These are phyloP conservation scores for Candida chilensis DNA, from an alignment of 805 yeast genomes.

Conservation along the genomic window DNA sequence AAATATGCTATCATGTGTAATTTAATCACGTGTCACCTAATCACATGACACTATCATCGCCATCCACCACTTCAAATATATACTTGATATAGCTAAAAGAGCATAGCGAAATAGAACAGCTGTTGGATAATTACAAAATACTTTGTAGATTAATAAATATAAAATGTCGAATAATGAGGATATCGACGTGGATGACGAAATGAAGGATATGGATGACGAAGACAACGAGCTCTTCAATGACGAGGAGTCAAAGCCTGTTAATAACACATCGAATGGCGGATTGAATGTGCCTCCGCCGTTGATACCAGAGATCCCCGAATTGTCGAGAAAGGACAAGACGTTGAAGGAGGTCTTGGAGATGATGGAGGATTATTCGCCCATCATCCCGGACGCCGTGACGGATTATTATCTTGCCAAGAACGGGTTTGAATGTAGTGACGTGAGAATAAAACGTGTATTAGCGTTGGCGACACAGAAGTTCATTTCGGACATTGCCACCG, in stretches of 20 bases:
- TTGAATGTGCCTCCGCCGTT: constrained; percentile 8
- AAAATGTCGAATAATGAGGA: neutral
- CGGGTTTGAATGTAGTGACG: constrained; percentile 76
- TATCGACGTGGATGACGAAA: constrained; percentile 7
- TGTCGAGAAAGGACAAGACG: constrained; percentile 72
- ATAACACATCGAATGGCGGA: constrained; percentile 1
- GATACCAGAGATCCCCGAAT: constrained; percentile 51
- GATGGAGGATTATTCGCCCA: constrained; percentile 93
- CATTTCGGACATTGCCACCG: constrained; percentile 88
- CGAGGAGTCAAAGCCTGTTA: constrained; percentile 7
- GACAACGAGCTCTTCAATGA: constrained; percentile 16
- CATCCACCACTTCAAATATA: too few species aligned
- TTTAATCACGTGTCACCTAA: too few species aligned
- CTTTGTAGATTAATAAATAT: too few species aligned
- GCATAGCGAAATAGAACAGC: too few species aligned
- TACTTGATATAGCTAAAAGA: too few species aligned
- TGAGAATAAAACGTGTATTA: constrained; percentile 69
- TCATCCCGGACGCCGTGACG: constrained; percentile 93
- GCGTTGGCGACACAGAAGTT: constrained; percentile 97
- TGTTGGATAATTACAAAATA: too few species aligned
- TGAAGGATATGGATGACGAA: constrained; percentile 9
- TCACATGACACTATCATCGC: too few species aligned
- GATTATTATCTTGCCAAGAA: constrained; percentile 83
- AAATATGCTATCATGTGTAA: too few species aligned
- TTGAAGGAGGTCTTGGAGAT: constrained; percentile 75